Evolutionary conservation across 2,329 filamentous ascomycete species (phyloP), one percentile per base, ranked within the genome.

Genomic region (Fusarium tupiense): DNA sequence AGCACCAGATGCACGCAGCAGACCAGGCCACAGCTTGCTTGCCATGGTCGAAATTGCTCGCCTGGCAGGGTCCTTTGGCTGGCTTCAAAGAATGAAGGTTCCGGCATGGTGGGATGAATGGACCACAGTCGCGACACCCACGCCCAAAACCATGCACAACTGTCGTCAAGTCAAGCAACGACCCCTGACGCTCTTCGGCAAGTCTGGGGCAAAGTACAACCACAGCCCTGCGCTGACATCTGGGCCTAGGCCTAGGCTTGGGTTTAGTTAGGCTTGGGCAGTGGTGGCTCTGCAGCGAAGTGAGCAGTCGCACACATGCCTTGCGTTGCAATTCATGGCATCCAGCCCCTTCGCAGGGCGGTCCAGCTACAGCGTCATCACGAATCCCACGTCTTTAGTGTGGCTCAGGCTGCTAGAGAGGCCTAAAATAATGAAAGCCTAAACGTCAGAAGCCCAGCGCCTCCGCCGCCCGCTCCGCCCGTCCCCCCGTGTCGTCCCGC

Each of bases 221-320:
- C 64, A 64, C 74, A 76, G 76, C 76, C 76, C 76, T 77, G 75
- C 65, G 72, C 58, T 73, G 60, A 73, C 69, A 73, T 65, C 69
- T 73, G 67, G 62, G 64, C 65, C 72, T 73, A 52, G 59, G 47
- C 54, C 33, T 70, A 52, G 61, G 43, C 71, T 64, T 68, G 50
- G 52, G 61, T 49, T 50, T 50, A 65, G 61, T 65, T 67, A 52
- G 61, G 57, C 63, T 72, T 71, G 67, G 56, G 57, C 57, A 56
- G 52, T 75, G 74, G 71, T 74, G 73, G 74, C 73, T 75, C 67
- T 67, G 72, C 70, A 73, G 74, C 64, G 66, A 70, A 76, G 71
- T 72, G 74, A 76, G 73, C 61, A 73, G 59, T 64, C 64, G 66
- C 56, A 70, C 72, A 54, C 66, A 64, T 69, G 49, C 35, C 47